Evolutionary conservation across 768 basidiomycete genomes (phyloP), one percentile per base, ranked within the genome.

Genomic region (Auriscalpium orientale): DNA sequence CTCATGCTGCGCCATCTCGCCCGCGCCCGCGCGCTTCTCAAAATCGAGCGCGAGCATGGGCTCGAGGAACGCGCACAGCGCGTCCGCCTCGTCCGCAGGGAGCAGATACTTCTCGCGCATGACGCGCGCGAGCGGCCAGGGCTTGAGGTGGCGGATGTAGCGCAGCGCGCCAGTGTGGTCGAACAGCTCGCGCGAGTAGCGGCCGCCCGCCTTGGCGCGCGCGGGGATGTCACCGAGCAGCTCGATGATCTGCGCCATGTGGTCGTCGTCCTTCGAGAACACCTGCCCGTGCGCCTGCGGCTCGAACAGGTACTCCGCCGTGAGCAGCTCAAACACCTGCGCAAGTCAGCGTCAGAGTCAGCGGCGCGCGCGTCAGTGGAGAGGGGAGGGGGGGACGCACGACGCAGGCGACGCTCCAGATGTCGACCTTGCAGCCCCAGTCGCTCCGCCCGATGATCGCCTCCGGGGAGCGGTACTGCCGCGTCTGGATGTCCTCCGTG

Each of bases 401-500:
- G 65, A 97, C 78, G 71, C 92, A 95, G 20, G 90, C 94, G 22
- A 91, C 84, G 63, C 87, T 89, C 93, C 93, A 97, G 20, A 95
- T 81, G 71, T 97, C 93, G 46, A 82, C 91, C 54, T 86, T 82
- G 38, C 82, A 76, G 61, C 85, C 90, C 93, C 93, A 97, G 62
- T 91, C 89, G 37, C 80, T 81, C 54, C 85, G 82, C 16, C 94
- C 93, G 16, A 95, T 74, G 62, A 97, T 93, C 53, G 91, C 93
- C 70, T 97, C 93, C n/a, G 93, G 93, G 28, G 89, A 82, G 58
- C 93, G 87, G 68, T 97, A 97, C 67, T 95, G 93, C 45, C 93
- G 82, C n/a, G 93, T 97, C 72, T 95, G 94, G 61, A 95, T 95
- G 67, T 94, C 93, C 65, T 95, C 93, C 9, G 93, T 95, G 68